Evolutionary conservation across 2,329 filamentous ascomycete species (phyloP).

Genomic region (Alternaria brassicicola): DNA sequence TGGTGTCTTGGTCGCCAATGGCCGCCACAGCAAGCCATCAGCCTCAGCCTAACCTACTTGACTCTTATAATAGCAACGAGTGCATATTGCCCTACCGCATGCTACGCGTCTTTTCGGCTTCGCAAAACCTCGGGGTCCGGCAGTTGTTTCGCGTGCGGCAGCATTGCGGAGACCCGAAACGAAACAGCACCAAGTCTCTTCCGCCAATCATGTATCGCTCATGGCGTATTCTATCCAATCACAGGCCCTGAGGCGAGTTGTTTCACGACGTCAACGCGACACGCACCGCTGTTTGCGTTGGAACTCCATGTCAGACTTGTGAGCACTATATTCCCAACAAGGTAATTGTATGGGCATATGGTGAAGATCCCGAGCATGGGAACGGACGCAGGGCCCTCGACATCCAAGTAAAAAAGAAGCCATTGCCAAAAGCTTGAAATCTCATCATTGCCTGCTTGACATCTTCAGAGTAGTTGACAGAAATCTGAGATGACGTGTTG

Average conservation of each 20-base stretch:
- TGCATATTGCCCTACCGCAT: not conserved
- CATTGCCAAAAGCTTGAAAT: not conserved
- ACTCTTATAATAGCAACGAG: not conserved
- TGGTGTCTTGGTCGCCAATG: not conserved
- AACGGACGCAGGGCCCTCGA: not conserved
- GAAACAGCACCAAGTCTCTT: not conserved
- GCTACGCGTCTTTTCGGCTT: slow-evolving; percentile 2
- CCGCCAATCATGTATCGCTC: not conserved
- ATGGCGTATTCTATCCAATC: not conserved
- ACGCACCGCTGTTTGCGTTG: not conserved
- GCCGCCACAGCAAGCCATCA: not conserved
- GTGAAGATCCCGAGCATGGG: not conserved
- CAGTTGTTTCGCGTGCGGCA: not conserved
- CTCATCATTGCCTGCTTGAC: not conserved
- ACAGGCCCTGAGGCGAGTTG: not conserved
- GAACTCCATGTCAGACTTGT: slow-evolving; percentile 3
- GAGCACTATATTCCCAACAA: not conserved
- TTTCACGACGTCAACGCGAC: not conserved
- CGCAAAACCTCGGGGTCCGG: not conserved
- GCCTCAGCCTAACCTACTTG: not conserved
- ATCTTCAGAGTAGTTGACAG: not conserved
- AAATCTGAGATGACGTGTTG: not conserved
- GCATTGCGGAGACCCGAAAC: slow-evolving; percentile 8
- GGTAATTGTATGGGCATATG: not conserved
- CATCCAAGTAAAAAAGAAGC: slow-evolving; percentile 1